A percentile compares a stretch with the other conserved stretches of the same genome.
These are phyloP conservation scores for Coniosporium apollinis DNA, from an alignment of 495 filamentous ascomycete species.

Conservation along the genomic window DNA sequence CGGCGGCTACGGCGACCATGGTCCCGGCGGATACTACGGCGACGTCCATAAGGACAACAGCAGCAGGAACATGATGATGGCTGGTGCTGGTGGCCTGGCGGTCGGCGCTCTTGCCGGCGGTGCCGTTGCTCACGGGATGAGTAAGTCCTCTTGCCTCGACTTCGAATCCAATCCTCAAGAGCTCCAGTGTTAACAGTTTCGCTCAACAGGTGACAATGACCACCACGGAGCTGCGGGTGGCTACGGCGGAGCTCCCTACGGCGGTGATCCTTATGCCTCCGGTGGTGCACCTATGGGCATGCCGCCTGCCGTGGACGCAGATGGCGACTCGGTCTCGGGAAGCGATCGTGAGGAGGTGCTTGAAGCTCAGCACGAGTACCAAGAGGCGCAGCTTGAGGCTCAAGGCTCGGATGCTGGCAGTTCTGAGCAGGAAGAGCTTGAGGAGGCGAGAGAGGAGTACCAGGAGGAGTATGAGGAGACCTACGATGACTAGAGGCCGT, in stretches of 20 bases:
- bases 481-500: constrained; percentile 5
- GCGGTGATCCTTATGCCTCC: constrained; percentile 1
- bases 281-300: constrained; percentile 3
- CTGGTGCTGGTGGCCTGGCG: constrained; percentile 1
- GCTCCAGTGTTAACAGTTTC: background rate
- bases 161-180: background rate
- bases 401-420: constrained; percentile 3
- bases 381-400: constrained; percentile 29
- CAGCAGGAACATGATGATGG: constrained; percentile 4
- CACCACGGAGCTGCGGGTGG: constrained; percentile 1
- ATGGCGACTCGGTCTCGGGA: constrained; percentile 11
- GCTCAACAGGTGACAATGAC: background rate
- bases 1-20: constrained; percentile 1
- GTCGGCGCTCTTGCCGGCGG: constrained; percentile 1
- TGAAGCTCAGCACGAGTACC: constrained; percentile 11
- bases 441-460: constrained; percentile 45
- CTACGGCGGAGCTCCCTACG: constrained; percentile 4
- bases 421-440: constrained; percentile 13
- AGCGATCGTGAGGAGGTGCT: constrained; percentile 11
- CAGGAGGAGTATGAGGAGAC: constrained; percentile 18
- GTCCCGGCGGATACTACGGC: constrained; percentile 4
- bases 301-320: constrained; percentile 2
- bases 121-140: background rate
- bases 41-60: constrained; percentile 4
- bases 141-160: background rate